A percentile compares a stretch with the other conserved stretches of the same genome.
Conservation (phyloP, 2,329 filamentous ascomycete genomes). For the Nemania sp. region DNA sequence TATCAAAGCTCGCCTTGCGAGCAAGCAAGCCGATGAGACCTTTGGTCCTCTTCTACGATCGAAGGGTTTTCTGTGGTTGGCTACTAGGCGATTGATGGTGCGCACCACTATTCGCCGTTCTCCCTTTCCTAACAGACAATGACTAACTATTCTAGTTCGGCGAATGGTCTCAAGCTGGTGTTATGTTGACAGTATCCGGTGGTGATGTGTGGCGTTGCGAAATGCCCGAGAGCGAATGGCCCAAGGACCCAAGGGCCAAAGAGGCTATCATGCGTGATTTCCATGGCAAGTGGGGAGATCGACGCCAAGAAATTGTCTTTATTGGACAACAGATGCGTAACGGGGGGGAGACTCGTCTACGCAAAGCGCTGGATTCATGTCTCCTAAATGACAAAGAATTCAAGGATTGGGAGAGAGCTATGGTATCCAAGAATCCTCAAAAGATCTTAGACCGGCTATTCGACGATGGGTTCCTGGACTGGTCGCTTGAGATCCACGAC, state of each 20-base stretch:
- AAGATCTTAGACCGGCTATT: conserved; percentile 34
- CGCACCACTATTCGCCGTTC: background rate
- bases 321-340: conserved; percentile 68
- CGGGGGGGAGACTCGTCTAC: conserved; percentile 47
- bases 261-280: conserved; percentile 55
- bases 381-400: conserved; percentile 64
- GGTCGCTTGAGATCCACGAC: conserved; percentile 38
- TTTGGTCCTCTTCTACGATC: conserved; percentile 63
- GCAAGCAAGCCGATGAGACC: conserved; percentile 57
- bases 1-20: conserved; percentile 49
- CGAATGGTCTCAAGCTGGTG: conserved; percentile 66
- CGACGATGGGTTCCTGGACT: conserved; percentile 40
- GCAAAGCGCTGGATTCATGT: conserved; percentile 59
- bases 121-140: background rate
- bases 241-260: conserved; percentile 52
- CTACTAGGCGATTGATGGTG: conserved; percentile 56
- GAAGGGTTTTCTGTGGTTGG: conserved; percentile 64
- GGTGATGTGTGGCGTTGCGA: conserved; percentile 64
- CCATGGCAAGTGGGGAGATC: conserved; percentile 66
- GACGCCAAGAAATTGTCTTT: conserved; percentile 72
- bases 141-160: conserved; percentile 45
- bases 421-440: conserved; percentile 30
- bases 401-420: conserved; percentile 39
- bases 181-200: conserved; percentile 63
- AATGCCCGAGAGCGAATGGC: conserved; percentile 55